Base-by-base conservation (phyloP, 208 protist species). In the Acanthamoeba healyi region DNA sequence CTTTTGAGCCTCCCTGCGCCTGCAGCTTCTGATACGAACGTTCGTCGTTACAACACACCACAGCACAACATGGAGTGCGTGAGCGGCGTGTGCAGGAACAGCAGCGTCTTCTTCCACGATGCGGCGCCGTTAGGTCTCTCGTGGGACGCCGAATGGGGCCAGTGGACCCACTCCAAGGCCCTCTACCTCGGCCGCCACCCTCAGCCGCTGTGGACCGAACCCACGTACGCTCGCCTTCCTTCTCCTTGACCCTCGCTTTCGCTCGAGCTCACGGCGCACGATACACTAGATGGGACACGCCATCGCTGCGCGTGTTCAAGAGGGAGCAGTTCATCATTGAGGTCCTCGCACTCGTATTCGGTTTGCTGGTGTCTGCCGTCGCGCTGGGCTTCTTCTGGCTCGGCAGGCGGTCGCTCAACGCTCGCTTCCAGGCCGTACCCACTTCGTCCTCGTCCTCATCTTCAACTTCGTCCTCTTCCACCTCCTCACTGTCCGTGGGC, bases 181-280 rank as follows among this genome's bases (percentile, higher is more conserved):
- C 46, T 84, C 74, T 84, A 58, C 74, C 49, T 90, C 22, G 82
- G 49, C 17, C 7, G 4, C 22, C 34, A 63, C 32, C 26, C 82
- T 24, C 54, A 90, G 82, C 82, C 82, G 2, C 82, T 90, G n/a
- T 90, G 82, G 82, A 90, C 82, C n/a, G 82, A 90, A 24, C 82
- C 82, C 38, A 84, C 40, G 74, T 84, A 84, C 32, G 38, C 6
- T 3, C 5, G n/a, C 7, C 70, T 6, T 44, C 19, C 17, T 36
- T 29, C 56, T 29, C 26, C 19, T 7, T 63, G 19, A 29, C 56
- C 19, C 26, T 26, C 56, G 32, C 40, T 24, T 84, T 56, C 42
- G 2, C 24, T 12, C 51, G 12, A 0, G 63, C 61, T 49, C 70
- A 81, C 29, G 32, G 4, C 38, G 22, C 38, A 9, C 70, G 3